Percentiles rank a stretch among this genome's conserved stretches.
These are phyloP conservation scores for Grosmannia clavigera DNA, from an alignment of 2,329 filamentous ascomycete species.

Conservation along the genomic window DNA sequence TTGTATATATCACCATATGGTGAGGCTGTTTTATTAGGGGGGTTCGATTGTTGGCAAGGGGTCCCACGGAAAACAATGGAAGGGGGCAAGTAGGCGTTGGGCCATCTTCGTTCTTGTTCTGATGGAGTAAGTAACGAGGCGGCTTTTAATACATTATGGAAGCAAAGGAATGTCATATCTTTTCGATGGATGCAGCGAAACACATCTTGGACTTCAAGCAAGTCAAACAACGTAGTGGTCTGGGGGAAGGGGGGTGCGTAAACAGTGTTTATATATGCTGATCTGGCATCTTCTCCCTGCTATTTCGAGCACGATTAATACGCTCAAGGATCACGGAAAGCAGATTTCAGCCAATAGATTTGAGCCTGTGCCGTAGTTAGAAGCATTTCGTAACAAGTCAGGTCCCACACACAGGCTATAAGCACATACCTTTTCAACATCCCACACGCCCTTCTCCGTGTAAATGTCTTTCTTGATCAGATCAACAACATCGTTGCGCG, in stretches of 20 bases:
- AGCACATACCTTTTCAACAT: constrained; percentile 49
- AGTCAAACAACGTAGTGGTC: neutral
- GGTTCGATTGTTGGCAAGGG: neutral
- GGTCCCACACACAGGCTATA: neutral
- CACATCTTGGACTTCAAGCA: neutral
- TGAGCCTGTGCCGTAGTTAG: constrained; percentile 13
- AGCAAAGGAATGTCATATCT: neutral
- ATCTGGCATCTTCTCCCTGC: neutral
- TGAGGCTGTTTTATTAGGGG: neutral
- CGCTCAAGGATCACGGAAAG: constrained; percentile 13
- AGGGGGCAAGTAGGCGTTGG: neutral
- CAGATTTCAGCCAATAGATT: constrained; percentile 21
- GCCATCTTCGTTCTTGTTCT: neutral
- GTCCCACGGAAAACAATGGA: neutral
- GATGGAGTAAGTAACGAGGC: neutral
- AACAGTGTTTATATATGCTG: neutral
- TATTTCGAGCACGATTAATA: no score
- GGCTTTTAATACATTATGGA: neutral
- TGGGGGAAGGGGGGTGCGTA: neutral
- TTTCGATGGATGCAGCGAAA: neutral
- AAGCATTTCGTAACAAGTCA: neutral
- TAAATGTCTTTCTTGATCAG: constrained; percentile 63
- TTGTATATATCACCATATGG: neutral
- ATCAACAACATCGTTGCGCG: constrained; percentile 56
- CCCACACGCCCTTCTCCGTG: constrained; percentile 62